These are phyloP conservation scores for Rhytidhysteron rufulum DNA, from an alignment of 2,329 filamentous ascomycete species.

Conservation along the genomic window DNA sequence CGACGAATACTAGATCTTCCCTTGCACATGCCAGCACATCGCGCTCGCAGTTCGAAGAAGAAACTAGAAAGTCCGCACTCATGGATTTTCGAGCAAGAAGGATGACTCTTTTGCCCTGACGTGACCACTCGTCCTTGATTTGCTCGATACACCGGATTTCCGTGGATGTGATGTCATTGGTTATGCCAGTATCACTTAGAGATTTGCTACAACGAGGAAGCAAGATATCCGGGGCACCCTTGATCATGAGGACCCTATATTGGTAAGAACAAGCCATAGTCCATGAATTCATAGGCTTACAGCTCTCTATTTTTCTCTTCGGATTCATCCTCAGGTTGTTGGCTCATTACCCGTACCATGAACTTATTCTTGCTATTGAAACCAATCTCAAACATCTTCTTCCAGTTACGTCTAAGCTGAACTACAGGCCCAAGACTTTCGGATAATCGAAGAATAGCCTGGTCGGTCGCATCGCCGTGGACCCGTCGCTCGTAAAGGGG, in stretches of 20 bases:
- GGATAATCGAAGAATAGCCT: slow-evolving; percentile 68
- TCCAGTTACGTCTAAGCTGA: slow-evolving; percentile 60
- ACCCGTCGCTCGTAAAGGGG: slow-evolving; percentile 61
- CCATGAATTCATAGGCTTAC: too few relatives aligned
- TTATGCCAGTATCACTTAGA: slow-evolving; percentile 53
- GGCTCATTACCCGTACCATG: slow-evolving; percentile 63
- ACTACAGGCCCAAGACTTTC: slow-evolving; percentile 60
- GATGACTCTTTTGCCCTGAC: slow-evolving; percentile 64
- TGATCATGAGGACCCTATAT: slow-evolving; percentile 61
- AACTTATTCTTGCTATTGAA: slow-evolving; percentile 86
- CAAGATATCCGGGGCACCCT: slow-evolving; percentile 73
- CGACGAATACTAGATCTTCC: slow-evolving; percentile 49
- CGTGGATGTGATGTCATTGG: slow-evolving; percentile 44
- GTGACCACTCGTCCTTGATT: slow-evolving; percentile 66
- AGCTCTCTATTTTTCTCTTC: too few relatives aligned
- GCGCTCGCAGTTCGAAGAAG: slow-evolving; percentile 52
- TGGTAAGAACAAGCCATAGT: too few relatives aligned
- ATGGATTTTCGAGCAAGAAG: slow-evolving; percentile 59
- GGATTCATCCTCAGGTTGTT: too few relatives aligned
- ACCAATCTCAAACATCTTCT: slow-evolving; percentile 56
- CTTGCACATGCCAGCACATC: slow-evolving; percentile 54
- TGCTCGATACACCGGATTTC: slow-evolving; percentile 49
- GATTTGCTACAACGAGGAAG: slow-evolving; percentile 60
- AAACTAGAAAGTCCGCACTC: slow-evolving; percentile 34
- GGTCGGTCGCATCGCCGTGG: slow-evolving; percentile 73